Base-by-base conservation (phyloP, 2,329 filamentous ascomycete species). In the Epichloe festucae region DNA sequence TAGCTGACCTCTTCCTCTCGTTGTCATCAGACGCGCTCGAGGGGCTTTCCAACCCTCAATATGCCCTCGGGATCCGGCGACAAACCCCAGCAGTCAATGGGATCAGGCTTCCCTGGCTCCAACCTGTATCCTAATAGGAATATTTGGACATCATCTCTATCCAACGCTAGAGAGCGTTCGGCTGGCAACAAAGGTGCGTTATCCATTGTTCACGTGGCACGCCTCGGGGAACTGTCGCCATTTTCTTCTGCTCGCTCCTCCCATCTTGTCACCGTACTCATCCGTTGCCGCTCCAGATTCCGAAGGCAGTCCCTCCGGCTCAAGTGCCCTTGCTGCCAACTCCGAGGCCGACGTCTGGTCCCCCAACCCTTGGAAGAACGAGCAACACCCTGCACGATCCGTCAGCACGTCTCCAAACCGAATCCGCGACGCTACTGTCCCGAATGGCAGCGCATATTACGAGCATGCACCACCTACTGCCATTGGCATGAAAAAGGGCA, bases 341-440 rank as follows among this genome's bases (percentile, higher is more conserved):
- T 86, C 85, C 10, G 83, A 88, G 60, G 78, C 79, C 17, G 83
- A 87, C 58, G 71, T 74, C 46, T 87, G 83, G 81, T 43, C 38
- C 54, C 72, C 72, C 56, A 69, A 74, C 39, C 75, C 78, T 15
- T 89, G 85, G 85, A 77, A 75, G 56, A 67, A 72, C 23, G 77
- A 80, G 45, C 67, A 80, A 45, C 67, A 60, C 34, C 53, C 59
- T 48, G 52, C 63, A 40, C 65, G 63, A 57, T 73, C 75, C 38
- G 73, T 73, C 52, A 78, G 71, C 56, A 76, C 76, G 36, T 85
- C 83, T 14, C 81, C 83, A 3, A 74, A 75, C 43, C 72, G 77
- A 52, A 72, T 73, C 36, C 74, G 79, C 54, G 70, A 77, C 55
- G 59, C 55, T 42, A 75, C 77, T 43, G 57, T 72, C 11, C 63